These are phyloP conservation scores for Melastoma candidum DNA, from an alignment of 441 rosid genomes.

Conservation along the genomic window DNA sequence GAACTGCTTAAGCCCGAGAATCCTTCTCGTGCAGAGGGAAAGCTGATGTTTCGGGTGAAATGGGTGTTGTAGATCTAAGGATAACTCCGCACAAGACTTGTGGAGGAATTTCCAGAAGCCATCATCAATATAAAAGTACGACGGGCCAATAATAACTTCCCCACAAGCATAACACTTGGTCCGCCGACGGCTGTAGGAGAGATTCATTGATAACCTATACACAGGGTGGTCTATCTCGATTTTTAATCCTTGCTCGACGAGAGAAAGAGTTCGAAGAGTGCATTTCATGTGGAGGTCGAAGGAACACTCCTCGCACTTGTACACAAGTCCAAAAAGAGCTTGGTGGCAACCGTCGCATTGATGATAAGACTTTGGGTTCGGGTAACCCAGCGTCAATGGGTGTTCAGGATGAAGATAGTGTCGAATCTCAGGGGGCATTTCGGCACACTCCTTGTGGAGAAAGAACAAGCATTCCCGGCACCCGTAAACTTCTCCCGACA, in stretches of 20 bases:
- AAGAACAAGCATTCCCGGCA: constrained; percentile 10
- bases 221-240: too few species aligned
- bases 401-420: constrained; percentile 14
- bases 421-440: constrained; percentile 10
- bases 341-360: background rate
- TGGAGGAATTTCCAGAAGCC: too few species aligned
- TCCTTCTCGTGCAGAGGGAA: too few species aligned
- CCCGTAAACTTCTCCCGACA: background rate
- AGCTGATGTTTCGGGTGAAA: too few species aligned
- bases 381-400: constrained; percentile 6
- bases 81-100: too few species aligned
- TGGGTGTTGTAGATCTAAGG: too few species aligned
- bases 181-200: too few species aligned
- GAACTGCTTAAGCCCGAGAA: too few species aligned
- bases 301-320: constrained; percentile 5
- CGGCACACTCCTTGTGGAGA: constrained; percentile 14
- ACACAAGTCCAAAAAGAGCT: background rate
- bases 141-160: too few species aligned
- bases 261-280: constrained; percentile 11
- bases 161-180: too few species aligned
- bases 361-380: background rate
- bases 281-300: constrained; percentile 13
- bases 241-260: background rate
- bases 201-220: too few species aligned
- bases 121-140: too few species aligned